Evolutionary conservation across 2,329 filamentous ascomycete genomes (phyloP), one percentile per base, ranked within the genome.

Genomic region (Sporothrix curviconia): DNA sequence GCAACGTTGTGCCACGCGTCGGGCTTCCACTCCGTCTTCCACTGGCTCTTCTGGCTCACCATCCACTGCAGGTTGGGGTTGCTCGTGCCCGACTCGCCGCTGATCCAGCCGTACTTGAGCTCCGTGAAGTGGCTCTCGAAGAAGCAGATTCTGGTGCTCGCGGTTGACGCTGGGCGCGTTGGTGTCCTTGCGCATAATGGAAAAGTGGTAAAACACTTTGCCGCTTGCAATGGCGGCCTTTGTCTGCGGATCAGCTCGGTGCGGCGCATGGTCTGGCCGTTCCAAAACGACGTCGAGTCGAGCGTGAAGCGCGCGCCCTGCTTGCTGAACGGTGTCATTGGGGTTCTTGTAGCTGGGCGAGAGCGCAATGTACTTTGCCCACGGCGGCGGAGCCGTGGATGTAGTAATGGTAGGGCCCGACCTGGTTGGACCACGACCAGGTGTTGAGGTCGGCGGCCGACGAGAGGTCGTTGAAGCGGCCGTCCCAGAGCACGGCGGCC

Each of bases 61-160:
- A 82, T 80, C 84, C 85, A 90, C 64, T 82, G 80, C 61, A 89
- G 74, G 62, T 78, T 77, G 30, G 76, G 71, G 59, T 80, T 75
- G 19, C 68, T 69, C n/a, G 72, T 73, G 40, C 72, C 76, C 32
- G 67, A 61, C 56, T 74, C 71, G 44, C 78, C 78, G 53, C 70
- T 72, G 52, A 84, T 73, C 78, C 79, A 83, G 44, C 86, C 86
- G 58, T 81, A 82, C 74, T 89, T 89, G 68, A 90, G 72, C 74
- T 89, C 86, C 12, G 85, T 89, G 70, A 89, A 89, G 71, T 89
- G 86, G 68, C 77, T 82, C 72, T 88, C 85, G 72, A 83, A 84
- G 69, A 79, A 78, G 57, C 69, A 71, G 65, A 78, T 75, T n/a
- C 71, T 89, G 86, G 70, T 90, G 86, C 74, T 90, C 86, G 56